These are phyloP conservation scores for Lithospermum erythrorhizon DNA, from an alignment of 257 asterid species.

Conservation along the genomic window DNA sequence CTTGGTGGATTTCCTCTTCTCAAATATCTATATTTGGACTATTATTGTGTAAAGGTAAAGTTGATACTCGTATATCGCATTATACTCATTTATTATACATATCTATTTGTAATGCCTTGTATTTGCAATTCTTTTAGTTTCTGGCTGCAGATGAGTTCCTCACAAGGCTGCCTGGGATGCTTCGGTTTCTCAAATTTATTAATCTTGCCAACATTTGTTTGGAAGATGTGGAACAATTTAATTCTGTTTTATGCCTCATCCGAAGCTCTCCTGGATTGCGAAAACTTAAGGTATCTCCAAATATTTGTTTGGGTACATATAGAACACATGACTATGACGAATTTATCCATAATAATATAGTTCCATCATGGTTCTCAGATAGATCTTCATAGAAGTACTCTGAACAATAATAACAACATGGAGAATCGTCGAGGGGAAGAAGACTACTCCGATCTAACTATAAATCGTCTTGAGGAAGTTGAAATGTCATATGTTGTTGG, in stretches of 20 bases:
- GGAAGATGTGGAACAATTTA: constrained; percentile 2
- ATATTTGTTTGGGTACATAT: not conserved
- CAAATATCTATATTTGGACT: constrained; percentile 1
- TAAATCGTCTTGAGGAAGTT: constrained; percentile 9
- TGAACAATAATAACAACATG: no score
- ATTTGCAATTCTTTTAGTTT: constrained; percentile 1
- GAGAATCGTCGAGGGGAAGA: not conserved
- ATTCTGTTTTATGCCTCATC: constrained; percentile 4
- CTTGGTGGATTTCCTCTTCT: constrained; percentile 6
- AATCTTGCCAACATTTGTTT: not conserved
- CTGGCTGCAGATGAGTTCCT: constrained; percentile 6
- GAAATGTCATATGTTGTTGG: constrained; percentile 3
- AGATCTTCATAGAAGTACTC: not conserved
- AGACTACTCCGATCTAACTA: constrained; percentile 2
- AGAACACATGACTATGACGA: not conserved
- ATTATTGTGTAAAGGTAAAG: constrained; percentile 12
- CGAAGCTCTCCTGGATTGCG: constrained; percentile 14
- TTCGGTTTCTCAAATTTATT: constrained; percentile 1
- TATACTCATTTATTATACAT: no score
- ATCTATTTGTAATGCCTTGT: not conserved
- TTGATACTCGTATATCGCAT: no score
- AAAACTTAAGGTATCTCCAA: constrained; percentile 2
- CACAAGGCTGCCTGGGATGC: not conserved
- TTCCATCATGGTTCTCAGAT: not conserved
- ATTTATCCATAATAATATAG: not conserved